Base-by-base conservation (phyloP, 257 asterid genomes). In the Leptodermis oblonga region DNA sequence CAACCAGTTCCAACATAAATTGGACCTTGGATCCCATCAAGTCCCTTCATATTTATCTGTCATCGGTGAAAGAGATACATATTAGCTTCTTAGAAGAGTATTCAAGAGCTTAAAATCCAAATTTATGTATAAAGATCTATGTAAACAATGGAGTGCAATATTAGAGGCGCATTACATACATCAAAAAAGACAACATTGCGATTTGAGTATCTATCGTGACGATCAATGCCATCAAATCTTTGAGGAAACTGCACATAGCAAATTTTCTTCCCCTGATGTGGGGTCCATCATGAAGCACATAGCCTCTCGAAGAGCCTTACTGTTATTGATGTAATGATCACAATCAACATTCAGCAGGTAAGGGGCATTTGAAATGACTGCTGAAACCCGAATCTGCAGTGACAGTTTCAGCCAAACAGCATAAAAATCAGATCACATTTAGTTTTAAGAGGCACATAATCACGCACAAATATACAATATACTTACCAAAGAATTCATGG, bases 211-310 rank as follows among this genome's bases (percentile, higher is more conserved):
- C 98, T 75, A 73, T 92, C 98, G 37, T 92, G 95, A 70, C 97
- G 77, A 86, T 92, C 98, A 74, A 92, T 92, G 39, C 98, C 98
- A 70, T 92, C 98, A 67, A 92, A 92, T 79, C 98, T 84, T 73
- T 92, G 98, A 79, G 98, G 98, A 80, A 92, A 92, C 75, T 92
- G 98, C 74, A 92, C 98, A 39, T 92, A 92, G 77, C 98, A 92
- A 79, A 92, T 90, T 79, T 92, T 90, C 86, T 92, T 92, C 56
- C n/a, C 98, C 98, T 10, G 98, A 83, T 70, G 92, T 94, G 25
- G 98, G 98, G 77, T 92, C 98, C 98, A 92, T 92, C 97, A 92
- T 87, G 88, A 92, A 92, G 83, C 98, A 92, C 98, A 92, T 92
- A 67, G 97, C 82, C 84, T 92, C 98, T 63, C 98, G 79, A 18